Evolutionary conservation across 371 early-diverging fungal genomes (phyloP), one percentile per base, ranked within the genome.

Genomic region (Quaeritorhiza haematococci): DNA sequence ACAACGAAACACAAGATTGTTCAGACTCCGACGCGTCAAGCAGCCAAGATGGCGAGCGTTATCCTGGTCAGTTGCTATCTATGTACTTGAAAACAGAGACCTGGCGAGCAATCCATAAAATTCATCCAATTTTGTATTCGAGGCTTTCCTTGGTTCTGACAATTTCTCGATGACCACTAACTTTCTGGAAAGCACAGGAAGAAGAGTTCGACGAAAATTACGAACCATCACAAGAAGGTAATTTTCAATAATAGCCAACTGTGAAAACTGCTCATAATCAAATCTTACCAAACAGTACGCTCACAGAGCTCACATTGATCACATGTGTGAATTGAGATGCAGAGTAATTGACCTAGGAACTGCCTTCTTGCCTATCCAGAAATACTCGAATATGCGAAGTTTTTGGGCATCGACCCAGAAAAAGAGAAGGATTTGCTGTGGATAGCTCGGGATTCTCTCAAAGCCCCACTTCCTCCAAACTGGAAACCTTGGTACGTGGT

Each of bases 401-500:
- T 78, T 53, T 67, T 82, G 17, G 83, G 83, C 0, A 80, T 82
- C 65, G 73, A 82, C 59, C 53, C 61, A 7, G 67, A 73, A 8
- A 63, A 58, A 46, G 83, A 82, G 38, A 55, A 64, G 34, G 55
- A 79, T 33, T 59, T 82, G 15, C 58, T 82, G 21, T 82, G 83
- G 83, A 80, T 82, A 28, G 83, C 83, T 0, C 56, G 78, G 19
- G 78, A 80, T 21, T 74, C 74, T 0, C 58, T 82, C 15, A 80
- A 80, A 54, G 80, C 83, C 0, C 80, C 80, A 3, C 62, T 82
- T 3, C 83, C 83, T 5, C 29, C 55, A 19, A 67, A 78, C 44
- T 82, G 83, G 83, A 82, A 82, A 55, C 83, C 83, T 33, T 80
- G 80, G 78, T 78, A 62, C n/a, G 44, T n/a, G 7, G n/a, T n/a